Conservation (phyloP, 441 rosid genomes). For the Sinapis alba region DNA sequence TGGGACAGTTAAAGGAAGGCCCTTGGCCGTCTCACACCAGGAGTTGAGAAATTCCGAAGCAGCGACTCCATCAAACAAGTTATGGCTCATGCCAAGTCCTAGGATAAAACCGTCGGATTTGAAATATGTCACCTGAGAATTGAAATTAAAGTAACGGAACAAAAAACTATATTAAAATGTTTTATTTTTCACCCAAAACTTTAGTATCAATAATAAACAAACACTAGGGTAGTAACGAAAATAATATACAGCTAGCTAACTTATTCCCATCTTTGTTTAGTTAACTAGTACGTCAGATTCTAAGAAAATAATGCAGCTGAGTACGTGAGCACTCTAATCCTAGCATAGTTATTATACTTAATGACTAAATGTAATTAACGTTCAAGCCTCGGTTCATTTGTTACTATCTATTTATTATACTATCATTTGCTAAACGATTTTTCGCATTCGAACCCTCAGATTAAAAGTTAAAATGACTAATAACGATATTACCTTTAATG, state of each 20-base stretch:
- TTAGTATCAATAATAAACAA: not conserved
- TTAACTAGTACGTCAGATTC: not conserved
- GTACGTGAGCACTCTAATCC: not conserved
- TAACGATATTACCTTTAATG: no score
- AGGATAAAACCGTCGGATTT: conserved; percentile 71
- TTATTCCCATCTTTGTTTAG: not conserved
- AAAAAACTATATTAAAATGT: not conserved
- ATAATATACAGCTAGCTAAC: not conserved
- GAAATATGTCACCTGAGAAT: conserved; percentile 67
- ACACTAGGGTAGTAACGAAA: not conserved
- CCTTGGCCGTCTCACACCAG: conserved; percentile 74
- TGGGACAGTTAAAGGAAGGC: conserved; percentile 56
- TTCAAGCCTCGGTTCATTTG: not conserved
- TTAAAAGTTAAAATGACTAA: no score
- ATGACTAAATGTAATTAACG: not conserved
- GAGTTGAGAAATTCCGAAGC: conserved; percentile 77
- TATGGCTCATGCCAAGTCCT: conserved; percentile 75
- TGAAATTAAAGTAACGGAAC: not conserved
- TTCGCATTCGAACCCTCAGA: no score
- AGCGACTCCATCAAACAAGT: conserved; percentile 70
- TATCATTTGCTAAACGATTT: no score
- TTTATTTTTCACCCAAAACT: not conserved
- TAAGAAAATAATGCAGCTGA: not conserved
- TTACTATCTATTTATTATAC: no score
- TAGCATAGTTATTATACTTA: no score